A percentile compares a stretch with the other conserved stretches of the same genome.
These are phyloP conservation scores for Penicillium vulpinum DNA, from an alignment of 2,329 filamentous ascomycete species.

Conservation along the genomic window DNA sequence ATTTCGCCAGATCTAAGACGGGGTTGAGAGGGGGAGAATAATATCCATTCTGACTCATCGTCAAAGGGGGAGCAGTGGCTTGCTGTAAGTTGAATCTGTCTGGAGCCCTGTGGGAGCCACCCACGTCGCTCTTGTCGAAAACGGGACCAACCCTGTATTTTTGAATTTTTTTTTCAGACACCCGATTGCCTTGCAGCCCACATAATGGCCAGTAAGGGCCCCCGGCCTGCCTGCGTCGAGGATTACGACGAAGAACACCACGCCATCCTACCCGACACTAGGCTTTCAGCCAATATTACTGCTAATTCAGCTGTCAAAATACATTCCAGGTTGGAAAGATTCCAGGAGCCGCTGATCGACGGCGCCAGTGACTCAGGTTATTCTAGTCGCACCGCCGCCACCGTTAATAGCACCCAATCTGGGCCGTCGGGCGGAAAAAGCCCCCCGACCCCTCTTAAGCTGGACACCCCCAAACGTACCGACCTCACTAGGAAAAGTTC, in stretches of 20 bases:
- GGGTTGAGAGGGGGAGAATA: constrained; percentile 17
- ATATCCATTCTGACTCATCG: constrained; percentile 16
- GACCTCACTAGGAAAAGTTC: constrained; percentile 31
- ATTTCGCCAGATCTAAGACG: background rate
- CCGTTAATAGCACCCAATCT: constrained; percentile 55
- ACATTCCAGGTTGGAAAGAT: constrained; percentile 44
- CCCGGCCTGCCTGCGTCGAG: constrained; percentile 48
- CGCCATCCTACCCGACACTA: constrained; percentile 48
- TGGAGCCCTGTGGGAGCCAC: constrained; percentile 18
- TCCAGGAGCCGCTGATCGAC: constrained; percentile 44
- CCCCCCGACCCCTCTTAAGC: constrained; percentile 37
- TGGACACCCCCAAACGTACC: constrained; percentile 36
- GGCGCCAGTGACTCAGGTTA: constrained; percentile 62
- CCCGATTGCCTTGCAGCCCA: constrained; percentile 25
- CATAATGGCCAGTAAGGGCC: constrained; percentile 40
- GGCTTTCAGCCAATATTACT: constrained; percentile 38
- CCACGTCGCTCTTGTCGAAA: constrained; percentile 18
- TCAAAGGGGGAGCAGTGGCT: constrained; percentile 16
- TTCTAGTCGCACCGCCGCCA: constrained; percentile 59
- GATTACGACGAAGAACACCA: constrained; percentile 50
- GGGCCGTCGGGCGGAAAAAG: constrained; percentile 46
- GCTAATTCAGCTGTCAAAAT: constrained; percentile 55
- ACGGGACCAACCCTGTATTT: constrained; percentile 25
- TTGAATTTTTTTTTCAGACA: constrained; percentile 25
- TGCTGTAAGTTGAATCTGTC: constrained; percentile 23